Evolutionary conservation across 148 eudicot genomes (phyloP).

Genomic region (Rhododendron kiyosumense): DNA sequence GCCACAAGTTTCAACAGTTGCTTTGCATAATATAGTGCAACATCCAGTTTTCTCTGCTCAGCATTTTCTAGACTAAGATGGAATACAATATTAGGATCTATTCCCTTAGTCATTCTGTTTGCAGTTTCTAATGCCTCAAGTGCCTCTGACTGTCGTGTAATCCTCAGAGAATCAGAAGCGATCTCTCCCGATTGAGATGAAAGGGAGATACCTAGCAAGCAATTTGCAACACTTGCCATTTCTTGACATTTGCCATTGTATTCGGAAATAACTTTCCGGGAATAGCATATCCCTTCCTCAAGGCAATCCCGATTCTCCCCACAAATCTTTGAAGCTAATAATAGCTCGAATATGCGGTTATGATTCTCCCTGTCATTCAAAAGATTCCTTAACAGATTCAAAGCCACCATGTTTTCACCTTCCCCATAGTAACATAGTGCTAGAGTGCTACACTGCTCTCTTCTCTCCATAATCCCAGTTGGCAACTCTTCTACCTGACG

Average conservation of each 20-base stretch:
- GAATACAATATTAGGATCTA: slow-evolving; percentile 37
- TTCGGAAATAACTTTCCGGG: slow-evolving; percentile 21
- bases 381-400: slow-evolving; percentile 52
- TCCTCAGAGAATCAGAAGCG: slow-evolving; percentile 50
- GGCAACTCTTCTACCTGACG: slow-evolving; percentile 62
- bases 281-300: slow-evolving; percentile 42
- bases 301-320: slow-evolving; percentile 20
- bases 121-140: slow-evolving; percentile 54
- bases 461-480: slow-evolving; percentile 43
- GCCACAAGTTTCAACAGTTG: slow-evolving; percentile 54
- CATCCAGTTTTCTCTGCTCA: slow-evolving; percentile 84
- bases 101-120: slow-evolving; percentile 26
- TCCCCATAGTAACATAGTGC: slow-evolving; percentile 69
- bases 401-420: slow-evolving; percentile 47
- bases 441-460: slow-evolving; percentile 35
- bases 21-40: slow-evolving; percentile 69
- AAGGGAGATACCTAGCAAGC: slow-evolving; percentile 56
- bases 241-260: slow-evolving; percentile 30
- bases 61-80: slow-evolving; percentile 78
- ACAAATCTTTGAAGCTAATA: slow-evolving; percentile 56
- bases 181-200: slow-evolving; percentile 39
- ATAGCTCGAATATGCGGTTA: slow-evolving; percentile 33
- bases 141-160: slow-evolving; percentile 50
- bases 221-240: slow-evolving; percentile 42
- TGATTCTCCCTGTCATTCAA: slow-evolving; percentile 41